These are phyloP conservation scores for Colletotrichum sidae DNA, from an alignment of 2,329 filamentous ascomycete genomes.

Conservation along the genomic window DNA sequence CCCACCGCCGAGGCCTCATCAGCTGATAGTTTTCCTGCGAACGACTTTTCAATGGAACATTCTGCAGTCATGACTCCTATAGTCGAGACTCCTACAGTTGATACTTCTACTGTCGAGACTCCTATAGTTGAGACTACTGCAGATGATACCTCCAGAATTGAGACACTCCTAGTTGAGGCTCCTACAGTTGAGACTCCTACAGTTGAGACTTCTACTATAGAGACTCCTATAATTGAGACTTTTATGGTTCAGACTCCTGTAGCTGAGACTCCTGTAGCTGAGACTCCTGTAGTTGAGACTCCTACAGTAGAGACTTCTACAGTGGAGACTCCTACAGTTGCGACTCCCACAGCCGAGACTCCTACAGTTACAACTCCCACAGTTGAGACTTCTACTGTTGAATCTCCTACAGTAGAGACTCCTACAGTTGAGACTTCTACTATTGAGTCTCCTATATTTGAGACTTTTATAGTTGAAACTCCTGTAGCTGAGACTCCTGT, in stretches of 20 bases:
- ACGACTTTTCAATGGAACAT: neutral
- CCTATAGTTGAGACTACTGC: neutral
- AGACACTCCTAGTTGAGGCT: neutral
- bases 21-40: neutral
- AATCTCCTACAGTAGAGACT: neutral
- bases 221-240: neutral
- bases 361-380: neutral
- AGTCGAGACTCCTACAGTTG: neutral
- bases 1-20: neutral
- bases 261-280: neutral
- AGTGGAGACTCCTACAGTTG: neutral
- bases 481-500: neutral
- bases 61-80: neutral
- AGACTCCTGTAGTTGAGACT: neutral
- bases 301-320: neutral
- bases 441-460: slow-evolving; percentile 2
- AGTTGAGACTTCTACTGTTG: slow-evolving; percentile 3
- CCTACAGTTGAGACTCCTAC: neutral
- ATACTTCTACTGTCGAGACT: neutral
- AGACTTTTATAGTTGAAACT: slow-evolving; percentile 1
- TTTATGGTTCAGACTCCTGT: neutral
- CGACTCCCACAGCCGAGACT: too few species aligned
- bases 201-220: neutral
- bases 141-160: neutral
- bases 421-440: neutral